Base-by-base conservation (phyloP, 495 filamentous ascomycete species). In the Hyaloscypha finlandica region DNA sequence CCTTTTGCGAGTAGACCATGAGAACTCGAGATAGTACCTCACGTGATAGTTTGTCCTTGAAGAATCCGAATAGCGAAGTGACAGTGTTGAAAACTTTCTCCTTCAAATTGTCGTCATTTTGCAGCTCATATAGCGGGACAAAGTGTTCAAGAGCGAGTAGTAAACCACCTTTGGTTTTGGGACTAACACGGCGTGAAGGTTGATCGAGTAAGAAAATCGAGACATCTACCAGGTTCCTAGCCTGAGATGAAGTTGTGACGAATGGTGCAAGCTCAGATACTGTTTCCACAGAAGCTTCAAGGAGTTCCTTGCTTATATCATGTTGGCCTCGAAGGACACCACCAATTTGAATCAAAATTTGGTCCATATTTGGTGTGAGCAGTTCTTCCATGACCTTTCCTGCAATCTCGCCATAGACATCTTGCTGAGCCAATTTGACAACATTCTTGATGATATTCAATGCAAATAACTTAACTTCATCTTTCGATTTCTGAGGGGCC, bases 381-480 rank as follows among this genome's bases (percentile, higher is more conserved):
- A 96, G 79, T 63, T 85, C 78, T 29, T 82, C 77, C 48, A 81
- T 84, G 59, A 94, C 87, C 42, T 84, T 73, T 60, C 85, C 81
- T n/a, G 84, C 77, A 78, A 87, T 85, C 64, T 86, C 83, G 19
- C 48, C 20, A 9, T 30, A 19, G 16, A 22, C n/a, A 78, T 80
- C 74, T 71, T 78, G 64, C 20, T 73, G 80, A 5, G 87, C 82
- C 39, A 89, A 75, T 8, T 78, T 74, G 56, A 92, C 79, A 59
- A 97, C 81, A 37, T 81, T 85, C 64, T 83, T 81, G 42, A 98
- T 71, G 53, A 97, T 88, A 16, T 90, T 84, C 25, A 99, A 78
- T 1, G 93, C 85, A 74, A 91, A 97, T 0, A 90, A 73, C 69
- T 94, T 94, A 67, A 98, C 94, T 63, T 93, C 89, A 68, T 97